Percentiles rank a stretch among this genome's conserved stretches.
Conservation (phyloP, 2,329 filamentous ascomycete genomes). For the Aspergillus proliferans region DNA sequence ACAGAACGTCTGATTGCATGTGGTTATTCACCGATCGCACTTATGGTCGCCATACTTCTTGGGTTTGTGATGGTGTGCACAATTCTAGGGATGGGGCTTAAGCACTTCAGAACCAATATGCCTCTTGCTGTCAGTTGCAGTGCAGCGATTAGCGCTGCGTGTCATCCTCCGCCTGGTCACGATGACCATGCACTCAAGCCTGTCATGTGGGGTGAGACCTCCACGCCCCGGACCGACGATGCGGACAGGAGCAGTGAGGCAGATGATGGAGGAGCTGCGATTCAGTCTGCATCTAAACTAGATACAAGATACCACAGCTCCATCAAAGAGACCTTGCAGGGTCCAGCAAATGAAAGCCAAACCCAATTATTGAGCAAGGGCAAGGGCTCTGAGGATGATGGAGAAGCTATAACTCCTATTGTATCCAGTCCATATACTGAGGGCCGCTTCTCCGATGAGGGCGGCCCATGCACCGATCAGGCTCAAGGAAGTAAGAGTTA, state of each 20-base stretch:
- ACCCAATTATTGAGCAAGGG: not conserved
- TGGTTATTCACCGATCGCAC: not conserved
- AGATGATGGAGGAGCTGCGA: too few species aligned
- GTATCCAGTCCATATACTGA: too few species aligned
- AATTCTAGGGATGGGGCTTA: slow-evolving; percentile 1
- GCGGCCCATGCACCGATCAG: not conserved
- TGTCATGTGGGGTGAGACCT: slow-evolving; percentile 10
- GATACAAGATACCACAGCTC: not conserved
- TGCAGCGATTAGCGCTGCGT: slow-evolving; percentile 6
- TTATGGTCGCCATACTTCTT: not conserved
- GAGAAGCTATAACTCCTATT: too few species aligned
- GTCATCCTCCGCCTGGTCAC: slow-evolving; percentile 3
- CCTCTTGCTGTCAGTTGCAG: slow-evolving; percentile 5
- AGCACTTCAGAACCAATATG: not conserved
- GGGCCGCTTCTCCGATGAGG: too few species aligned
- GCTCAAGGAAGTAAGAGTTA: not conserved
- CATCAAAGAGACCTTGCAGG: not conserved
- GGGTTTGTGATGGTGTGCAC: not conserved
- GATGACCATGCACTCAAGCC: slow-evolving; percentile 1
- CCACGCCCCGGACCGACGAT: too few species aligned
- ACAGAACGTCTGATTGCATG: not conserved
- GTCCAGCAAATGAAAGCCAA: not conserved
- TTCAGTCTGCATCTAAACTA: not conserved
- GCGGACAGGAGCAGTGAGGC: too few species aligned
- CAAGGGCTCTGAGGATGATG: not conserved